Percentiles rank a stretch among this genome's conserved stretches.
phyloP scores from a whole-genome alignment of 2,329 filamentous ascomycete species.

The Sclerotinia spermophila region DNA sequence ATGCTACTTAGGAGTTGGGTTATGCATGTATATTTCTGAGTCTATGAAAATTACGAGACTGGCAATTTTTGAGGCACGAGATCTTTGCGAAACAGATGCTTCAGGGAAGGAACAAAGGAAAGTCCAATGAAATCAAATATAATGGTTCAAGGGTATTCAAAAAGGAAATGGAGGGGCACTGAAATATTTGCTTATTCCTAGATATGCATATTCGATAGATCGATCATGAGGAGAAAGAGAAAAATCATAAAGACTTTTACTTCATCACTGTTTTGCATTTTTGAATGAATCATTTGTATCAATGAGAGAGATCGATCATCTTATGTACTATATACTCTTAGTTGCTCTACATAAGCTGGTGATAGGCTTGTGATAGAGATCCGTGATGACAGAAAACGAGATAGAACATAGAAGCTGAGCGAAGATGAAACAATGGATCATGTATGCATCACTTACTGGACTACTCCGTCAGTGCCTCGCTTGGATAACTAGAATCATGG shows the following conservation, averaged over 20 bases:
- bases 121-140: background rate
- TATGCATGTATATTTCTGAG: background rate
- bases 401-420: background rate
- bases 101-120: background rate
- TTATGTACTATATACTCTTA: too few species aligned
- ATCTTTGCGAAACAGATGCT: background rate
- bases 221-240: background rate
- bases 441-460: background rate
- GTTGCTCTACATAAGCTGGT: too few species aligned
- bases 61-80: background rate
- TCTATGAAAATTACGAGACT: background rate
- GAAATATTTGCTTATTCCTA: background rate
- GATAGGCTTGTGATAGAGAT: background rate
- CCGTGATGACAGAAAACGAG: background rate
- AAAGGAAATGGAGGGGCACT: background rate
- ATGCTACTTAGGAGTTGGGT: background rate
- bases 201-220: background rate
- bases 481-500: background rate
- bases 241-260: background rate
- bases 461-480: background rate
- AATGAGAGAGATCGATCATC: background rate
- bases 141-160: background rate
- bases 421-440: background rate
- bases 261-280: background rate
- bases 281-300: background rate